These are phyloP conservation scores for Hura crepitans DNA, from an alignment of 441 rosid genomes.

Conservation along the genomic window DNA sequence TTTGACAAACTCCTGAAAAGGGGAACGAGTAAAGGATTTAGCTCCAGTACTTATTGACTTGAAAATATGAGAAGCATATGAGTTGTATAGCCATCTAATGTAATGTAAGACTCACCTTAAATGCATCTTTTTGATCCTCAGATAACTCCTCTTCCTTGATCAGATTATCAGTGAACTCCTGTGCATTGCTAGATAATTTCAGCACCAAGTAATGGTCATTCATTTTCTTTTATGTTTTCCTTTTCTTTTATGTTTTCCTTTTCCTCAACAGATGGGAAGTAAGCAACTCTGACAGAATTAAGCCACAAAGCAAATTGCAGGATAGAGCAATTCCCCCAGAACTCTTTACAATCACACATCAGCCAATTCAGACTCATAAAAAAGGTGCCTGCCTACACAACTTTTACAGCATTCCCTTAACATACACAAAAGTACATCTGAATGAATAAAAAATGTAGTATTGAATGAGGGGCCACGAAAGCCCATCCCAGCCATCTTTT, in stretches of 20 bases:
- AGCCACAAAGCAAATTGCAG: not conserved
- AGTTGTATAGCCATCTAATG: not conserved
- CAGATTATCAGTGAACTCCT: slow-evolving; percentile 71
- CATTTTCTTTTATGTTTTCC: not conserved
- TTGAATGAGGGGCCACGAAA: not conserved
- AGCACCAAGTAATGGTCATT: slow-evolving; percentile 15
- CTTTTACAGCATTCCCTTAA: slow-evolving; percentile 6
- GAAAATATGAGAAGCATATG: not conserved
- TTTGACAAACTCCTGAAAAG: slow-evolving; percentile 63
- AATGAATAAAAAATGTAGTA: not conserved
- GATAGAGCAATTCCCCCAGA: not conserved
- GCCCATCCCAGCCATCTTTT: not conserved
- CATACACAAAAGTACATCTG: not conserved
- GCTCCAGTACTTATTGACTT: not conserved
- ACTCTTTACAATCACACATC: not conserved
- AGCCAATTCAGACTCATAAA: not conserved
- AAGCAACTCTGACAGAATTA: not conserved
- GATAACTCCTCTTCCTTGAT: slow-evolving; percentile 55
- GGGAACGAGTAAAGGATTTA: slow-evolving; percentile 2
- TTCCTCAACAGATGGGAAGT: not conserved
- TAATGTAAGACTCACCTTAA: slow-evolving; percentile 46
- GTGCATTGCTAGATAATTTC: slow-evolving; percentile 21
- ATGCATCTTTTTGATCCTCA: slow-evolving; percentile 77
- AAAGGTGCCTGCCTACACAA: not conserved
- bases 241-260: not conserved